phyloP scores from a whole-genome alignment of 192 early-diverging fungal genomes.

The Glomus cerebriforme region DNA sequence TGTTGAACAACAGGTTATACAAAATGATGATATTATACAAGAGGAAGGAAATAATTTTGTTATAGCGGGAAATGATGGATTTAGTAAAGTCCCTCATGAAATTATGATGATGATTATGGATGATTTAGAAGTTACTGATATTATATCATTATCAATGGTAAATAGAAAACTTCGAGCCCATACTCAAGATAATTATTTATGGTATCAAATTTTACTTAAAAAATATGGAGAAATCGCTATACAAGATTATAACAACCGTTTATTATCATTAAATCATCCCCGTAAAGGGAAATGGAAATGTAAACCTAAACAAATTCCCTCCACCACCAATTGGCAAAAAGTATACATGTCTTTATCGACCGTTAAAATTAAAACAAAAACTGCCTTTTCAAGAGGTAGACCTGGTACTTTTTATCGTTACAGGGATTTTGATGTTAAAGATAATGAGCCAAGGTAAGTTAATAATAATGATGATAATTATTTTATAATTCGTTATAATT shows the following conservation, averaged over 20 bases:
- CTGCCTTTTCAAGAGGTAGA: not conserved
- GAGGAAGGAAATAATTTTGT: not conserved
- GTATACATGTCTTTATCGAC: not conserved
- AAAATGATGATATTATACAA: not conserved
- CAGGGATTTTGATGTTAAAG: not conserved
- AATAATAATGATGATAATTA: no score
- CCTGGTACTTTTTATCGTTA: slow-evolving; percentile 9
- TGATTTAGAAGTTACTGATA: not conserved
- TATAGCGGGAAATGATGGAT: not conserved
- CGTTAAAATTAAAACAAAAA: slow-evolving; percentile 4
- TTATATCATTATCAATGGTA: slow-evolving; percentile 7
- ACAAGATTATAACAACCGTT: not conserved
- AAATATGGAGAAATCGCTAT: not conserved
- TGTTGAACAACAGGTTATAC: not conserved
- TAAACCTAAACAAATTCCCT: not conserved
- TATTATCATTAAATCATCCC: not conserved
- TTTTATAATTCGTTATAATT: not conserved
- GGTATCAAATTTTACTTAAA: not conserved
- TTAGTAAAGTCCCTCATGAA: slow-evolving; percentile 15
- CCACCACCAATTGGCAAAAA: not conserved
- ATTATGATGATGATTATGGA: slow-evolving; percentile 20
- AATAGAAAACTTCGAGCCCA: slow-evolving; percentile 15
- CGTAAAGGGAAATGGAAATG: not conserved
- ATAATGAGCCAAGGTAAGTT: not conserved
- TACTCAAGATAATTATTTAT: slow-evolving; percentile 15